Evolutionary conservation across 2,329 filamentous ascomycete genomes (phyloP), one percentile per base, ranked within the genome.

Genomic region (Penicillium vulpinum): DNA sequence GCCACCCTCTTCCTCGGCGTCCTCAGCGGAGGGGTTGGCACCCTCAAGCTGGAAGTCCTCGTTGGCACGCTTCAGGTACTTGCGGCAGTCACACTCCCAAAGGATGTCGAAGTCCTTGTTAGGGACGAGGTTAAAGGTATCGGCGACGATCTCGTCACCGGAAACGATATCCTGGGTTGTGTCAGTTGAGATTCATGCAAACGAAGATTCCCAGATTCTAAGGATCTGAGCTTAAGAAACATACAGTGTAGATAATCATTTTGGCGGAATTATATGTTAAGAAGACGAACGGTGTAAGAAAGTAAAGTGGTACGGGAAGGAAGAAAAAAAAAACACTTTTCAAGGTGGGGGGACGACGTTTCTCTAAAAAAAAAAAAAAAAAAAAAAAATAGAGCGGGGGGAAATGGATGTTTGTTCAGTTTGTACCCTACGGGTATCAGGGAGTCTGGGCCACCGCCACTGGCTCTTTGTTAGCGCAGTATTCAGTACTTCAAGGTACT

Each of bases 11-110:
- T 80, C 81, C 0, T 88, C 90, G 54, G 82, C 90, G 75, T 65
- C 93, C 83, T 97, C 94, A 61, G 94, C 92, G 70, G 93, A 97
- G 69, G 94, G 90, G 80, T 99, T 99, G 83, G 92, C 94, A 77
- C 94, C 94, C 71, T 74, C 77, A 35, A 80, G 78, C 65, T 76
- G 66, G 73, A 95, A 86, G 65, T 84, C 77, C 73, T 93, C 86
- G 63, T 67, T 67, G 18, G 78, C 85, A 64, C 87, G 91, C 78
- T 92, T 83, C 59, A 85, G 86, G 80, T 97, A 92, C 87, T 93
- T 96, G 75, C 84, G 82, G 81, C 92, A 96, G 81, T 99, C 89
- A 74, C 88, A 88, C 83, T 97, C 93, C 81, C 90, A 97, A 70
- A 89, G 87, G 67, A 90, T 82, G 67, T 85, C 87, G 77, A 92